Base-by-base conservation (phyloP, 768 basidiomycete species). In the Pleurotus ostreatus region DNA sequence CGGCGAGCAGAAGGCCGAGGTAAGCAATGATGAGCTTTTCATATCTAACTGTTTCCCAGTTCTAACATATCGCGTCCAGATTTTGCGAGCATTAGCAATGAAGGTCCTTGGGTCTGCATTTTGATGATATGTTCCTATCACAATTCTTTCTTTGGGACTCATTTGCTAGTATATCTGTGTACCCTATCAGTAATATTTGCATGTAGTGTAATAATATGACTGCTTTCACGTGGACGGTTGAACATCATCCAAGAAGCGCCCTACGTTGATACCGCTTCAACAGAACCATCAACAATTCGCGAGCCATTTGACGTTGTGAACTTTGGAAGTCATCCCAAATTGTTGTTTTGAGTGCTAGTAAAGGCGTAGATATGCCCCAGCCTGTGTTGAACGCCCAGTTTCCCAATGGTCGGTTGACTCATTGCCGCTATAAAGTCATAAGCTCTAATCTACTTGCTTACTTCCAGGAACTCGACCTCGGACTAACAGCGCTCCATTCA, bases 1-100 rank as follows among this genome's bases (percentile, higher is more conserved):
- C 15, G 81, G 84, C 2, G 74, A 74, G 49, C 88, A 94, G 77
- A 95, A 92, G 68, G 92, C 94, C 47, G 90, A 96, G 83, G 94
- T 92, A 63, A 61, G 75, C 65, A 23, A 46, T 25, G 45, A 30
- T 41, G 48, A 49, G 34, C 20, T 38, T 30, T 46, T 7, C 22
- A 45, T n/a, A 22, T 46, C 12, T n/a, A 51, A 39, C 22, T 46
- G 12, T 55, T 18, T 18, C 47, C 40, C 2, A 13, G 23, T 11
- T 41, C 40, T 51, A 7, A 48, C 16, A 39, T 34, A 20, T 55
- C 9, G 9, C 11, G 46, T 15, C 13, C 55, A 95, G 92, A 86
- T 95, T 64, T 71, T 95, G 49, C 84, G 85, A 22, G 89, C 87
- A 16, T 69, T 94, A 40, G 92, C 92, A 3, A 73, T 88, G 69